A percentile compares a stretch with the other conserved stretches of the same genome.
These are phyloP conservation scores for Akanthomyces muscarius DNA, from an alignment of 2,329 filamentous ascomycete genomes.

Conservation along the genomic window DNA sequence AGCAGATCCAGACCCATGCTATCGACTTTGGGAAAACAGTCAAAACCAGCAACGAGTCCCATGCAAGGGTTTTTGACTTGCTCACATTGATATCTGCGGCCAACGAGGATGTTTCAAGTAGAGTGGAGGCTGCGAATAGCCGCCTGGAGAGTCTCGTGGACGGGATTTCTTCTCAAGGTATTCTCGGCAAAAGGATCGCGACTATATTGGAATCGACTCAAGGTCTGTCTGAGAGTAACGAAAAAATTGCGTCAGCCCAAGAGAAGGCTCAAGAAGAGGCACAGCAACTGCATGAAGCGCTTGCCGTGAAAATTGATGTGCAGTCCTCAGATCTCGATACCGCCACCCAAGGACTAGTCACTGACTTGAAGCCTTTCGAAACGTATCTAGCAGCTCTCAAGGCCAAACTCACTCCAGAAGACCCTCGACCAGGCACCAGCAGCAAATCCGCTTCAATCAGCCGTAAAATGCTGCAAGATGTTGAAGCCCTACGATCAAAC, in stretches of 20 bases:
- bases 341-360: neutral
- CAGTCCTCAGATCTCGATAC: neutral
- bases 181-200: neutral
- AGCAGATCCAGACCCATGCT: slow-evolving; percentile 3
- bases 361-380: neutral
- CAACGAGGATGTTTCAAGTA: slow-evolving; percentile 3
- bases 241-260: neutral
- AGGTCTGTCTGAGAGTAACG: neutral
- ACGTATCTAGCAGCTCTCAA: neutral
- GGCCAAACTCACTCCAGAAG: neutral
- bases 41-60: neutral
- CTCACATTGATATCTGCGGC: neutral
- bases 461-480: neutral
- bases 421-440: neutral
- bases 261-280: neutral
- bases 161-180: neutral
- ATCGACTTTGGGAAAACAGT: neutral
- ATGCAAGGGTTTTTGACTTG: neutral
- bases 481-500: slow-evolving; percentile 19
- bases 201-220: neutral
- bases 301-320: neutral
- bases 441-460: neutral
- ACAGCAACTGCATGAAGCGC: neutral
- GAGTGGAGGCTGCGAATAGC: neutral
- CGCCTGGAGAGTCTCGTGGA: slow-evolving; percentile 2